Base-by-base conservation (phyloP, 2,329 filamentous ascomycete species). In the Paraphaeosphaeria minitans region DNA sequence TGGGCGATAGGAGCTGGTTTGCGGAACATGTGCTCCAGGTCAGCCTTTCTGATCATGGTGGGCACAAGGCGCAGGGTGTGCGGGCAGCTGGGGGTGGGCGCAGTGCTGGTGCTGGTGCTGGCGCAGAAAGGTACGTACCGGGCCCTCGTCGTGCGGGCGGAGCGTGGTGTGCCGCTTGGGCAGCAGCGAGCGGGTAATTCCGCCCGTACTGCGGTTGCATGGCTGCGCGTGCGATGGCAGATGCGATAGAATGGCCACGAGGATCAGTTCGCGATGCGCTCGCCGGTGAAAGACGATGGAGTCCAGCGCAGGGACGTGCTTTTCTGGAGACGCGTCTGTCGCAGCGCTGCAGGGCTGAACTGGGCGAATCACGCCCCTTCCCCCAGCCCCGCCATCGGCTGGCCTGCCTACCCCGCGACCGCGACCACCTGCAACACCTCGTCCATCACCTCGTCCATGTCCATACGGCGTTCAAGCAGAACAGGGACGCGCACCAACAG, bases 1-100 rank as follows among this genome's bases (percentile, higher is more conserved):
- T 68, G 71, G 52, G 68, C 72, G 58, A 81, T 77, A 50, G 79
- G 80, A 62, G 76, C 80, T 81, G 78, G 71, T 66, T 75, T 71
- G 66, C 72, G 75, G 68, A 80, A 80, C 66, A 79, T 80, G 63
- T 71, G 71, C 67, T 78, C 77, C 64, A 83, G 67, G 77, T 82
- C 81, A 80, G 78, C 73, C 68, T 75, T 77, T 53, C 72, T 78
- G 72, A 82, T 82, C 77, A 82, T 82, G 56, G 55, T 62, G 50
- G 7, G 24, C 29, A 47, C 19, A 51, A 39, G 33, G 56, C 21
- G 58, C 43, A 55, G 42, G 51, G n/a, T 55, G 50, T 21, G 13
- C 43, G 31, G 46, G 49, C 45, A n/a, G n/a, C n/a, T n/a, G n/a
- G n/a, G n/a, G n/a, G n/a, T n/a, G n/a, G n/a, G n/a, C n/a, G n/a